Percentiles rank a stretch among this genome's conserved stretches.
These are phyloP conservation scores for Quercus tomentella DNA, from an alignment of 331 rosid genomes.

Conservation along the genomic window DNA sequence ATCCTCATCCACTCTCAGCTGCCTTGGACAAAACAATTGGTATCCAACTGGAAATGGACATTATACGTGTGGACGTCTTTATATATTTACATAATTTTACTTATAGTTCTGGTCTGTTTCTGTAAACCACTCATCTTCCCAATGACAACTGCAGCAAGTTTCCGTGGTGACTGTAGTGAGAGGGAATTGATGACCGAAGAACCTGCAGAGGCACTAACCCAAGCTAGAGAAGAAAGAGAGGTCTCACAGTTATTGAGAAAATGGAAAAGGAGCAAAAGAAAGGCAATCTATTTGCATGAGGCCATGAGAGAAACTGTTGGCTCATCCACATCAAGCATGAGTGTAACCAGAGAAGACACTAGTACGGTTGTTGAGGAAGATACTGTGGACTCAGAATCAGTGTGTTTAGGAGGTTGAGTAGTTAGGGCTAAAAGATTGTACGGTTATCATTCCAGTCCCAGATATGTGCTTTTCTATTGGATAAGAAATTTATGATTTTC, in stretches of 20 bases:
- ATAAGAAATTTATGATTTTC: background rate
- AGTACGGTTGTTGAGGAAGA: constrained; percentile 38
- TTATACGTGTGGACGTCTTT: constrained; percentile 69
- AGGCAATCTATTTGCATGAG: constrained; percentile 24
- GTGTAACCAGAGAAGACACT: constrained; percentile 44
- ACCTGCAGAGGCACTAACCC: constrained; percentile 8
- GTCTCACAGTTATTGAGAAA: constrained; percentile 51
- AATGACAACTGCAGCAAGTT: background rate
- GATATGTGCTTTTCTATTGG: background rate
- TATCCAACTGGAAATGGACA: constrained; percentile 79
- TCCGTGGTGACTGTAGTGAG: background rate
- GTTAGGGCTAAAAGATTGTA: background rate
- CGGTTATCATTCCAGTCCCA: background rate
- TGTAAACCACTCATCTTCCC: constrained; percentile 39
- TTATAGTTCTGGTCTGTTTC: constrained; percentile 33
- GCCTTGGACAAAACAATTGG: constrained; percentile 58
- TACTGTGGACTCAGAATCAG: constrained; percentile 67
- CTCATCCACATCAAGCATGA: constrained; percentile 50
- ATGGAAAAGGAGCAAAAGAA: constrained; percentile 68
- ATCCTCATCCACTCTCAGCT: constrained; percentile 49
- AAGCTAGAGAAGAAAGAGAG: constrained; percentile 31
- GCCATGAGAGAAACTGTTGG: constrained; percentile 35
- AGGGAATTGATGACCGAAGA: constrained; percentile 8
- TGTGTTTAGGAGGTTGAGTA: constrained; percentile 24
- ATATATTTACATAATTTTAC: constrained; percentile 38